Evolutionary conservation across 805 yeast genomes (phyloP).

Genomic region (Sporopachydermia lactativora): DNA sequence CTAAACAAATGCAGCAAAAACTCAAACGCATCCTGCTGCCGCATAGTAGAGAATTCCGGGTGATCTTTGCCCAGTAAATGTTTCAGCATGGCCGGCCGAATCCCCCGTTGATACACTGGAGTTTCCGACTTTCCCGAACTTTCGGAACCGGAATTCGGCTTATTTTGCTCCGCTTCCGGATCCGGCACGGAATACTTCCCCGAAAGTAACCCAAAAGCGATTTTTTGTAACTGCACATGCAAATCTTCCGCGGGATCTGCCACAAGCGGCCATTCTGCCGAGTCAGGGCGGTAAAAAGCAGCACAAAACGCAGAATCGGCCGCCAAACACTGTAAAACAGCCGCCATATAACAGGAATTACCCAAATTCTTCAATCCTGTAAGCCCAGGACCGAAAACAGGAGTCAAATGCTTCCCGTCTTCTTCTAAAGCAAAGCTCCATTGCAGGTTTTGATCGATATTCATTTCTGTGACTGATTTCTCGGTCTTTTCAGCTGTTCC

Average conservation of each 20-base stretch:
- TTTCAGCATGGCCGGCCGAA: slow-evolving; percentile 67
- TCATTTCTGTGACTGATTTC: slow-evolving; percentile 75
- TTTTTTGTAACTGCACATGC: slow-evolving; percentile 60
- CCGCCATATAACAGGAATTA: slow-evolving; percentile 81
- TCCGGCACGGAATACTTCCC: slow-evolving; percentile 62
- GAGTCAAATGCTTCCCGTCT: slow-evolving; percentile 47
- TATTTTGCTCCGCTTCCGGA: slow-evolving; percentile 18
- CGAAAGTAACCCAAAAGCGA: slow-evolving; percentile 65
- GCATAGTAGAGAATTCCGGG: slow-evolving; percentile 69
- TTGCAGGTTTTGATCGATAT: slow-evolving; percentile 80
- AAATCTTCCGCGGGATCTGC: slow-evolving; percentile 49
- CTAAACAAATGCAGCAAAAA: slow-evolving; percentile 59
- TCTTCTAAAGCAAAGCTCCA: slow-evolving; percentile 85
- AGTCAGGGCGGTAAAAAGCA: slow-evolving; percentile 20
- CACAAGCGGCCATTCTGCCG: slow-evolving; percentile 15
- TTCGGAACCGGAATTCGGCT: slow-evolving; percentile 13
- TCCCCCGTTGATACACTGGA: slow-evolving; percentile 53
- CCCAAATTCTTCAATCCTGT: slow-evolving; percentile 88
- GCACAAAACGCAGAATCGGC: slow-evolving; percentile 20
- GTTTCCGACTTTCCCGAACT: slow-evolving; percentile 24
- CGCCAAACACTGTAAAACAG: slow-evolving; percentile 64
- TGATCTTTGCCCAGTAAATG: slow-evolving; percentile 64
- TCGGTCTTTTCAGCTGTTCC: slow-evolving; percentile 55
- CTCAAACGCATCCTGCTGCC: slow-evolving; percentile 94
- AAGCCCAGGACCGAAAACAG: slow-evolving; percentile 60